These are phyloP conservation scores for Camellia sinensis DNA, from an alignment of 148 eudicot species.

Conservation along the genomic window DNA sequence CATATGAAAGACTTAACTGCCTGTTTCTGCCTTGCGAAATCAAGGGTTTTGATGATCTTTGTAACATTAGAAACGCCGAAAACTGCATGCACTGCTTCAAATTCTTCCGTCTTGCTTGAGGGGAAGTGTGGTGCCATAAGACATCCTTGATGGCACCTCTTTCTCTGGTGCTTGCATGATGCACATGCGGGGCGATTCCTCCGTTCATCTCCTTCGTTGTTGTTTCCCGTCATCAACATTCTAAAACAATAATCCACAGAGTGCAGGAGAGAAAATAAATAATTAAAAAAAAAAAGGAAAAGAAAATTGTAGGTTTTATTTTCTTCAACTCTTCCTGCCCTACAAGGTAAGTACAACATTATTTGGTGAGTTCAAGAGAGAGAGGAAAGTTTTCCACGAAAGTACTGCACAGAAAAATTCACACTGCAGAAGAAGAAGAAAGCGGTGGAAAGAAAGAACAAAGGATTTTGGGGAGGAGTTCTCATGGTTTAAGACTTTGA, in stretches of 20 bases:
- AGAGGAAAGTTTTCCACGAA: no score
- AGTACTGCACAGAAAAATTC: no score
- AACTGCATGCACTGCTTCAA: constrained; percentile 1
- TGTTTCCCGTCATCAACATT: background rate
- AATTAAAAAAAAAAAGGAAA: background rate
- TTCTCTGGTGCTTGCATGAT: constrained; percentile 24
- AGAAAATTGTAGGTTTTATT: background rate
- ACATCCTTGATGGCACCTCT: constrained; percentile 4
- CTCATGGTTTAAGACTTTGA: no score
- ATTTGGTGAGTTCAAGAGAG: no score
- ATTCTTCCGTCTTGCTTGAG: background rate
- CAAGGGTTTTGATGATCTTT: background rate
- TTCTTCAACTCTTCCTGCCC: background rate
- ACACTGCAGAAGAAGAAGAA: background rate
- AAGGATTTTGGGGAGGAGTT: background rate
- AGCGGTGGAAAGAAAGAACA: background rate
- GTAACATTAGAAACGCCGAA: constrained; percentile 9
- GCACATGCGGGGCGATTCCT: constrained; percentile 12
- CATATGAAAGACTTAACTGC: constrained; percentile 8
- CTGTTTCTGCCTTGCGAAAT: background rate
- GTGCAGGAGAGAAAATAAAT: background rate
- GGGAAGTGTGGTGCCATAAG: constrained; percentile 15
- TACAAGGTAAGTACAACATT: background rate
- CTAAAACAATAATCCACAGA: background rate
- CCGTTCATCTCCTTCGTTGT: background rate